Conservation (phyloP, 2,329 filamentous ascomycete species). For the Tolypocladium ovalisporum region DNA sequence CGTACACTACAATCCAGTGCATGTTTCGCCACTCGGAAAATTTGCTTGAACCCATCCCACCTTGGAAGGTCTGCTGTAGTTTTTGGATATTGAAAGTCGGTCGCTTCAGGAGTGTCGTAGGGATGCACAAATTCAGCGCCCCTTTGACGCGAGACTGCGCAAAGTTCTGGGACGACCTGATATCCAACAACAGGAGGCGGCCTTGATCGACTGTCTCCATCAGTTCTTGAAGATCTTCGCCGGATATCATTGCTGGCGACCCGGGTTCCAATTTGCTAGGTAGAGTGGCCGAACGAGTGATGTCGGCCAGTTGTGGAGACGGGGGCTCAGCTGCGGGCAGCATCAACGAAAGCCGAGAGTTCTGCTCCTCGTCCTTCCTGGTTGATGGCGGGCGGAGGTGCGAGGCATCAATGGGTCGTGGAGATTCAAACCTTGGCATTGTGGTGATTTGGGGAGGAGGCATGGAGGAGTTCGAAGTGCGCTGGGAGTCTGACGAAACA, state of each 20-base stretch:
- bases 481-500: slow-evolving; percentile 42
- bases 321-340: slow-evolving; percentile 33
- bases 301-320: slow-evolving; percentile 12
- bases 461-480: slow-evolving; percentile 38
- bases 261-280: slow-evolving; percentile 36
- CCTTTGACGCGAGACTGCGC: slow-evolving; percentile 61
- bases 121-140: slow-evolving; percentile 89
- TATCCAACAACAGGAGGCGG: slow-evolving; percentile 63
- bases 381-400: slow-evolving; percentile 20
- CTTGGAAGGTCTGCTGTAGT: slow-evolving; percentile 75
- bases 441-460: slow-evolving; percentile 27
- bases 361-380: slow-evolving; percentile 35
- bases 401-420: slow-evolving; percentile 16
- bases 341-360: slow-evolving; percentile 44
- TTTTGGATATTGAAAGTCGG: slow-evolving; percentile 85
- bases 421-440: slow-evolving; percentile 31
- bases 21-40: slow-evolving; percentile 70
- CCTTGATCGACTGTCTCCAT: slow-evolving; percentile 30
- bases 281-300: slow-evolving; percentile 36
- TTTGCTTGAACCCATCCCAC: slow-evolving; percentile 53
- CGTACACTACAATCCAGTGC: slow-evolving; percentile 77
- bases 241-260: slow-evolving; percentile 40
- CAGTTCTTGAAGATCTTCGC: slow-evolving; percentile 43
- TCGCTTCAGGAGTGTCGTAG: slow-evolving; percentile 84
- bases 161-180: slow-evolving; percentile 79